These are phyloP conservation scores for Penicillium samsonianum DNA, from an alignment of 495 filamentous ascomycete genomes.

Conservation along the genomic window DNA sequence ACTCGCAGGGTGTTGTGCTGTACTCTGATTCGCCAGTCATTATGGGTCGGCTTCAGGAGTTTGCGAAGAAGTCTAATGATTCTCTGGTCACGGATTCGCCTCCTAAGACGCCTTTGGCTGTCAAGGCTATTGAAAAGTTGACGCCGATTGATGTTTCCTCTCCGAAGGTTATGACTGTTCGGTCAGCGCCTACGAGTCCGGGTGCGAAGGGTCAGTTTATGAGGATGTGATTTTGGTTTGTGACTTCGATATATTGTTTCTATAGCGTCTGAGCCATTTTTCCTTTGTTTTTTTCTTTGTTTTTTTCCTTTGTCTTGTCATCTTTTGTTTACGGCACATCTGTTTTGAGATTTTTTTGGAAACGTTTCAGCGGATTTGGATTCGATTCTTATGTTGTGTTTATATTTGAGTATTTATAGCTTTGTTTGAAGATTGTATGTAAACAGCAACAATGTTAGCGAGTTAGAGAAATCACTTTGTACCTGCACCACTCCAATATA, in stretches of 20 bases:
- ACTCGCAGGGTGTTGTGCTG: slow-evolving; percentile 52
- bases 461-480: neutral
- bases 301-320: slow-evolving; percentile 3
- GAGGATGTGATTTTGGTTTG: slow-evolving; percentile 2
- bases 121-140: slow-evolving; percentile 12
- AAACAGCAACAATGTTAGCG: neutral
- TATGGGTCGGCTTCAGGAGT: slow-evolving; percentile 50
- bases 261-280: slow-evolving; percentile 4
- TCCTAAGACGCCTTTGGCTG: slow-evolving; percentile 14
- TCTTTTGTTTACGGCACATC: neutral
- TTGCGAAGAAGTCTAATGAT: slow-evolving; percentile 43
- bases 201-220: slow-evolving; percentile 15
- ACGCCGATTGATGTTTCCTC: slow-evolving; percentile 1
- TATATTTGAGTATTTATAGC: slow-evolving; percentile 1
- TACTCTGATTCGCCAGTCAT: slow-evolving; percentile 58
- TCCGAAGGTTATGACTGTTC: slow-evolving; percentile 15
- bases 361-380: slow-evolving; percentile 7
- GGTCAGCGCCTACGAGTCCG: slow-evolving; percentile 28
- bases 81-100: slow-evolving; percentile 23
- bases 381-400: neutral
- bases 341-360: neutral
- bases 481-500: neutral
- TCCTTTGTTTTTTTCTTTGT: slow-evolving; percentile 1
- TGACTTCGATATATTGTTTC: neutral
- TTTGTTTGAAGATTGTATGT: slow-evolving; percentile 10